phyloP scores from a whole-genome alignment of 2,329 filamentous ascomycete genomes.

The Aspergillus sclerotialis region DNA sequence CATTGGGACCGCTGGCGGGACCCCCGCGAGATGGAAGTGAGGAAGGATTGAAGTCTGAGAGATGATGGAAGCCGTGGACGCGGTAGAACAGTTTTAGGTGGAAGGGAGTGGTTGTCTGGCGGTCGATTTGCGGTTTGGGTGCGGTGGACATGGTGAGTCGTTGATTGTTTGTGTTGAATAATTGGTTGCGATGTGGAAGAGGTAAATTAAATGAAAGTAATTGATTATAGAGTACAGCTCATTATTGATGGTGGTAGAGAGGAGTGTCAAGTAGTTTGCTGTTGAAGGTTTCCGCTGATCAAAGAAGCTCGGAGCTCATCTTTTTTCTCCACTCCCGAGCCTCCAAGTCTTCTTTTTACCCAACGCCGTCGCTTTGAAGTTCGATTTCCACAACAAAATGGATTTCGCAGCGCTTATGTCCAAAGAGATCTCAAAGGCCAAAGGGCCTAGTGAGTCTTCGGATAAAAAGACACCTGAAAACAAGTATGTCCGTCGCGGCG shows the following conservation, averaged over 20 bases:
- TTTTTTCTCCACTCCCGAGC: neutral
- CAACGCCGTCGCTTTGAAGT: too few species aligned
- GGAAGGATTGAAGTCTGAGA: constrained; percentile 34
- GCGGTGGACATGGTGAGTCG: constrained; percentile 16
- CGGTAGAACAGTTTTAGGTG: constrained; percentile 80
- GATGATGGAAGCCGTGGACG: constrained; percentile 60
- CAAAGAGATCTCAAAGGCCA: constrained; percentile 81
- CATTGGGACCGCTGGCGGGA: constrained; percentile 34
- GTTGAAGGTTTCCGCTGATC: too few species aligned
- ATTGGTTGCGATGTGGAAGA: neutral
- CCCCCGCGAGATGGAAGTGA: constrained; percentile 16
- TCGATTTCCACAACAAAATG: constrained; percentile 53
- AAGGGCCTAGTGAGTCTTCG: constrained; percentile 36
- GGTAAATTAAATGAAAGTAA: too few species aligned
- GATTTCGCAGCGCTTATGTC: constrained; percentile 94
- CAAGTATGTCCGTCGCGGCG: constrained; percentile 80
- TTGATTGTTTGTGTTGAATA: neutral
- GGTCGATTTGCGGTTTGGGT: constrained; percentile 48
- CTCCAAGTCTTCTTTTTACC: neutral
- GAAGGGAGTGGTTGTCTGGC: constrained; percentile 69
- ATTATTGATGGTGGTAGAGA: too few species aligned
- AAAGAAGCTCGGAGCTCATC: neutral
- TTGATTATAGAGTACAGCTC: too few species aligned
- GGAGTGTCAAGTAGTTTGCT: too few species aligned
- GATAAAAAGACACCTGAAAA: constrained; percentile 37